Evolutionary conservation across 345 rosid genomes (phyloP).

Genomic region (Barbarea vulgaris): DNA sequence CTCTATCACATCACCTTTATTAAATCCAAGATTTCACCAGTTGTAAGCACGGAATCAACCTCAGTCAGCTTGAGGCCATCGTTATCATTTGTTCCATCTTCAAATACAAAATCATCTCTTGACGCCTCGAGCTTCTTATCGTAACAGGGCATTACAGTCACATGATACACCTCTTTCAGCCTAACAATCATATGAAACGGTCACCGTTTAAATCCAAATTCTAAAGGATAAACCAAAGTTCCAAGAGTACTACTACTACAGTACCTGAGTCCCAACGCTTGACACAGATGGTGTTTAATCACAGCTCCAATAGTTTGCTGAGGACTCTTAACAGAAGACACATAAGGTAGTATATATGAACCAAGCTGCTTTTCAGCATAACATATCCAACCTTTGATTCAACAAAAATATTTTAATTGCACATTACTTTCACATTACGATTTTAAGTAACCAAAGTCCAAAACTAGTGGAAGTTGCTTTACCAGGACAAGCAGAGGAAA

Average conservation of each 20-base stretch:
- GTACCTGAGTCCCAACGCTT: conserved; percentile 77
- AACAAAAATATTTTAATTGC: background rate
- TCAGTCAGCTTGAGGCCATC: conserved; percentile 51
- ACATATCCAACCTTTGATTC: conserved; percentile 93
- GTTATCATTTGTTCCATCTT: conserved; percentile 47
- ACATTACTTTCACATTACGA: conserved; percentile 9
- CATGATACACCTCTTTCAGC: conserved; percentile 84
- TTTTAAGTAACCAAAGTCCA: background rate
- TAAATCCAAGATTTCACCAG: conserved; percentile 88
- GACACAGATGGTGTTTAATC: conserved; percentile 68
- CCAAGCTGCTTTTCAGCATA: conserved; percentile 95
- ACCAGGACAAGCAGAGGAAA: conserved; percentile 97
- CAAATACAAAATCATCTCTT: conserved; percentile 80
- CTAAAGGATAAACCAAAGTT: conserved; percentile 11
- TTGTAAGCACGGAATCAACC: conserved; percentile 95
- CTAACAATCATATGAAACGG: conserved; percentile 43
- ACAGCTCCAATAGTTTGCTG: conserved; percentile 88
- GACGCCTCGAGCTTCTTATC: conserved; percentile 98
- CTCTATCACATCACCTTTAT: conserved; percentile 58
- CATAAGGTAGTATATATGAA: conserved; percentile 75
- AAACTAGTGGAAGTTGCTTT: conserved; percentile 19
- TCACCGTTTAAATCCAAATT: background rate
- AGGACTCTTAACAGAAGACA: conserved; percentile 95
- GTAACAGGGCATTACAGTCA: conserved; percentile 96
- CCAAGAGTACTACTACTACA: background rate